Conservation (phyloP, 148 eudicot genomes). For the Camellia japonica region DNA sequence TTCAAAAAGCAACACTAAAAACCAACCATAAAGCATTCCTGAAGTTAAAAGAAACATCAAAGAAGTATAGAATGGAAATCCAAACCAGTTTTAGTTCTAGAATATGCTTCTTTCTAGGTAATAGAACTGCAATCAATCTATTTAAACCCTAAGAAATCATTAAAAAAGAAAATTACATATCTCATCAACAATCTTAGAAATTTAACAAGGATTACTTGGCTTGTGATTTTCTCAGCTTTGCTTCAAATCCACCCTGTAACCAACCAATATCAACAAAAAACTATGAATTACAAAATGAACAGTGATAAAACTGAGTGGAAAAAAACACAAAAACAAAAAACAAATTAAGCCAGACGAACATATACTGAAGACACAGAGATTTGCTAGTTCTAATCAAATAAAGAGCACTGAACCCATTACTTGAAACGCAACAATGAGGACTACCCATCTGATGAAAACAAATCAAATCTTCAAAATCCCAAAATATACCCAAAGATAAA, state of each 20-base stretch:
- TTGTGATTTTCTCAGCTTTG: constrained; percentile 19
- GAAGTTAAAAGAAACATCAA: not conserved
- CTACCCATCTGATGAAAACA: not conserved
- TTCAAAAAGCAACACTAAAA: constrained; percentile 1
- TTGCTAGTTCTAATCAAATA: not conserved
- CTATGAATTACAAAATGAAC: not conserved
- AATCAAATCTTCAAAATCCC: constrained; percentile 4
- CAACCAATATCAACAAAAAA: constrained; percentile 6
- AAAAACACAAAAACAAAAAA: not conserved
- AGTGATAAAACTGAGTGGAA: not conserved
- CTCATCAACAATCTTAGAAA: not conserved
- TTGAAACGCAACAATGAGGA: not conserved
- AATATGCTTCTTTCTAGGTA: not conserved
- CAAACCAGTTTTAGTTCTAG: not conserved
- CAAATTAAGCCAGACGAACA: not conserved
- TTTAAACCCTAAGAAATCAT: not conserved
- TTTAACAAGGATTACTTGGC: constrained; percentile 1
- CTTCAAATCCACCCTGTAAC: constrained; percentile 29
- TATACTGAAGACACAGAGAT: not conserved
- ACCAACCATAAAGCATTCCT: not conserved
- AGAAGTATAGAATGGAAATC: not conserved
- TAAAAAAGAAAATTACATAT: not conserved
- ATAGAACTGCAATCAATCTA: not conserved
- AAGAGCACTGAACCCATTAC: not conserved
- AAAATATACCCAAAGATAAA: not conserved